Conservation (phyloP, 2,329 filamentous ascomycete species). For the Venturia aucupariae region DNA sequence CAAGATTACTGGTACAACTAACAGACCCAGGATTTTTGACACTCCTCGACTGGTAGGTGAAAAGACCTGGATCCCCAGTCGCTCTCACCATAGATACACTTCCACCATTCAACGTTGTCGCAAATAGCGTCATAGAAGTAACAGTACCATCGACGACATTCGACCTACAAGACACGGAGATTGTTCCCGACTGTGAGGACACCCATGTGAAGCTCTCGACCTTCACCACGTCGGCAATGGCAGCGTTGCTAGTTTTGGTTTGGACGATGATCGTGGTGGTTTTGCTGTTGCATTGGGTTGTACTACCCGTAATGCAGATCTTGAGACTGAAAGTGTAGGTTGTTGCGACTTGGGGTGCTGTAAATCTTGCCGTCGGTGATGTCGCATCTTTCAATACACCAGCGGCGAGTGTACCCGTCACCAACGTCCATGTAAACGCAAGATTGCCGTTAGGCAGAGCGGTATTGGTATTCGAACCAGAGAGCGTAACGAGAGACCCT, state of each 20-base stretch:
- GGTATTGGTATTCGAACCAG: constrained; percentile 23
- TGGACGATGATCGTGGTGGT: neutral
- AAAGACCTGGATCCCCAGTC: neutral
- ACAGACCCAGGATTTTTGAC: neutral
- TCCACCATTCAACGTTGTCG: constrained; percentile 5
- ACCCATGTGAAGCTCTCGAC: neutral
- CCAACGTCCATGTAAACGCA: constrained; percentile 24
- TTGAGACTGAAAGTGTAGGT: neutral
- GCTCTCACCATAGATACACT: neutral
- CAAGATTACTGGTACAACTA: neutral
- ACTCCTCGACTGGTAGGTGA: neutral
- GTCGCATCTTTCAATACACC: neutral
- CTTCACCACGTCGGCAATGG: neutral
- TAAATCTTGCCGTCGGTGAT: neutral
- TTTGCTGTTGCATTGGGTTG: neutral
- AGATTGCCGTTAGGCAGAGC: constrained; percentile 21
- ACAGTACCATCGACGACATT: neutral
- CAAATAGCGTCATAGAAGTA: neutral
- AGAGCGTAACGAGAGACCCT: constrained; percentile 24
- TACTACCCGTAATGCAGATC: neutral
- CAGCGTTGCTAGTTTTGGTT: neutral
- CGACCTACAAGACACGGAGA: neutral
- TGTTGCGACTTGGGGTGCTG: neutral
- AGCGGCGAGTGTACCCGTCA: neutral
- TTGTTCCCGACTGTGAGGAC: neutral